Conservation (phyloP, 1,139 yeast species). For the Yamadazyma friedrichii region DNA sequence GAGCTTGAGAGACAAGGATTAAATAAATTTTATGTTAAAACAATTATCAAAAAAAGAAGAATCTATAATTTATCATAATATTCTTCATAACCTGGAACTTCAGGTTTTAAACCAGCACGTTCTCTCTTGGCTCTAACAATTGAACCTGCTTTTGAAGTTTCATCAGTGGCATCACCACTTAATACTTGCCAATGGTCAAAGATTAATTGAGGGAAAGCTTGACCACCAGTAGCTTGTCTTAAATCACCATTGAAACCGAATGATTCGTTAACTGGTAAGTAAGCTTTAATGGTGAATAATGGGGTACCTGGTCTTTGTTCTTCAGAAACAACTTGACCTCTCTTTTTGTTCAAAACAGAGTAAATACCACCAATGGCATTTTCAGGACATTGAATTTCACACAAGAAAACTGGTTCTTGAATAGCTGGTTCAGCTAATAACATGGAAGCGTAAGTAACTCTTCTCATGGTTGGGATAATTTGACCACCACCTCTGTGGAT, state of each 20-base stretch:
- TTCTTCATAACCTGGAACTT: slow-evolving; percentile 98
- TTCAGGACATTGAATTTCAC: slow-evolving; percentile 99
- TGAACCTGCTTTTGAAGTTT: slow-evolving; percentile 90
- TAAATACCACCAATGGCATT: slow-evolving; percentile 99
- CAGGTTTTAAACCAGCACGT: slow-evolving; percentile 97
- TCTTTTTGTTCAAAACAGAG: slow-evolving; percentile 99
- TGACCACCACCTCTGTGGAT: slow-evolving; percentile 99
- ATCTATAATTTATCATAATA: slow-evolving; percentile 97
- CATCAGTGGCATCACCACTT: slow-evolving; percentile 91
- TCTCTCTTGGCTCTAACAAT: slow-evolving; percentile 89
- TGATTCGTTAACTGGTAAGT: slow-evolving; percentile 99
- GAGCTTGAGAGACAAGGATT: slow-evolving; percentile 1
- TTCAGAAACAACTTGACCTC: slow-evolving; percentile 99
- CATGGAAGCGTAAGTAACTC: slow-evolving; percentile 98
- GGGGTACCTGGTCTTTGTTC: slow-evolving; percentile 99
- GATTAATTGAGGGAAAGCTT: slow-evolving; percentile 99
- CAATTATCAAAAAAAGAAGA: slow-evolving; percentile 13
- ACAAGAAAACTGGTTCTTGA: slow-evolving; percentile 99
- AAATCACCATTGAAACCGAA: slow-evolving; percentile 99
- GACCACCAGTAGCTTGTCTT: slow-evolving; percentile 99
- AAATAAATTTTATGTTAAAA: slow-evolving; percentile 11
- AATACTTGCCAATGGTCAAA: slow-evolving; percentile 97
- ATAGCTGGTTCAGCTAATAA: slow-evolving; percentile 98
- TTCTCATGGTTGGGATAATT: slow-evolving; percentile 99
- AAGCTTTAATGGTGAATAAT: slow-evolving; percentile 97